A percentile compares a stretch with the other conserved stretches of the same genome.
Evolutionary conservation across 169 alveolate genomes (phyloP).

Genomic region (Amoebophrya sp.): DNA sequence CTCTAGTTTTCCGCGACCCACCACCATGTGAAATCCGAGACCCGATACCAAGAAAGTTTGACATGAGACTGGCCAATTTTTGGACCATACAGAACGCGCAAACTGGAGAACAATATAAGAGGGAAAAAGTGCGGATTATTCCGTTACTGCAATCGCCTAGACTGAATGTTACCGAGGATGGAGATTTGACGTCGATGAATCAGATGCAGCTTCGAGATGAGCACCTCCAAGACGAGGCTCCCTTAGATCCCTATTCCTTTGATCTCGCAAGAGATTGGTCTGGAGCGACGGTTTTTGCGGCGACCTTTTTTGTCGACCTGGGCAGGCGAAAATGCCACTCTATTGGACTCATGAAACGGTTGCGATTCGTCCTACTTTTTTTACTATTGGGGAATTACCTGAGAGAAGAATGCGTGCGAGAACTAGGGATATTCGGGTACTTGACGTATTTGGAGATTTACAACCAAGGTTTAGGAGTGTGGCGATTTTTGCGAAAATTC

Average conservation of each 20-base stretch:
- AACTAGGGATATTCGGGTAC: neutral
- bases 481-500: neutral
- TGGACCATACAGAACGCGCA: no score
- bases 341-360: neutral
- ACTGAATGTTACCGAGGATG: no score
- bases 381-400: neutral
- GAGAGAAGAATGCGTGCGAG: neutral
- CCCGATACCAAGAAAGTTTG: no score
- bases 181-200: no score
- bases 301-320: neutral
- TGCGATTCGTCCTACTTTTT: neutral
- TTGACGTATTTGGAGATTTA: neutral
- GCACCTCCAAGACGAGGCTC: neutral
- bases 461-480: slow-evolving; percentile 2
- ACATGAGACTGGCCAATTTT: no score
- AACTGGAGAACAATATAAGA: no score
- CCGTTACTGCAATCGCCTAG: no score
- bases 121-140: no score
- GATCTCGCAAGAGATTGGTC: neutral
- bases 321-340: neutral
- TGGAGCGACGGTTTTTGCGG: neutral
- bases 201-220: no score
- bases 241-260: no score
- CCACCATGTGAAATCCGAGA: no score
- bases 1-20: no score